A percentile compares a stretch with the other conserved stretches of the same genome.
Conservation (phyloP, 208 protist species). For the Strigomonas culicis region DNA sequence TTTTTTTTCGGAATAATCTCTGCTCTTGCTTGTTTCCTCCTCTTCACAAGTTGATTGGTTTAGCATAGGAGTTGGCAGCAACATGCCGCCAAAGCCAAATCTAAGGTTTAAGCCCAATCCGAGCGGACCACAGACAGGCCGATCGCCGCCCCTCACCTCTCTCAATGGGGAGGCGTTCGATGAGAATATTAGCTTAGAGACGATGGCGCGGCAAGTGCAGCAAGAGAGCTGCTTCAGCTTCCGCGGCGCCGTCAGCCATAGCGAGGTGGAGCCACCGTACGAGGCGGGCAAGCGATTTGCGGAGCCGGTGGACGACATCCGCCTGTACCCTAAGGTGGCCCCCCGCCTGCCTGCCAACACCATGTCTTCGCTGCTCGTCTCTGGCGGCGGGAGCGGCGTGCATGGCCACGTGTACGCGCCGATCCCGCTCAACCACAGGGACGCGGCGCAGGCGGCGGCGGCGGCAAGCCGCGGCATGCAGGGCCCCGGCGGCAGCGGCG, state of each 20-base stretch:
- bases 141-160: too few relatives aligned
- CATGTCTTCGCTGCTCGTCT: background rate
- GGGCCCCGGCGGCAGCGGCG: background rate
- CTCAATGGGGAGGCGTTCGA: too few relatives aligned
- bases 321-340: background rate
- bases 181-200: too few relatives aligned
- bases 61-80: too few relatives aligned
- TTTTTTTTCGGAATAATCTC: too few relatives aligned
- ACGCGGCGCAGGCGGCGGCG: too few relatives aligned
- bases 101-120: slow-evolving; percentile 68
- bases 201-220: too few relatives aligned
- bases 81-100: slow-evolving; percentile 71
- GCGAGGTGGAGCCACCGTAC: too few relatives aligned
- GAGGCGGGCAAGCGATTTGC: too few relatives aligned
- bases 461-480: background rate
- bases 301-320: background rate
- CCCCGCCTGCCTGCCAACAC: background rate
- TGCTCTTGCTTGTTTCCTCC: slow-evolving; percentile 10
- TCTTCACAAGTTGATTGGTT: slow-evolving; percentile 3
- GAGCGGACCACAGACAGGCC: too few relatives aligned
- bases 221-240: too few relatives aligned
- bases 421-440: background rate
- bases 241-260: too few relatives aligned
- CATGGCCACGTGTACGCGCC: background rate
- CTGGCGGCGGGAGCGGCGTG: background rate